These are phyloP conservation scores for Hypoxylon sp. DNA, from an alignment of 2,329 filamentous ascomycete species.

Conservation along the genomic window DNA sequence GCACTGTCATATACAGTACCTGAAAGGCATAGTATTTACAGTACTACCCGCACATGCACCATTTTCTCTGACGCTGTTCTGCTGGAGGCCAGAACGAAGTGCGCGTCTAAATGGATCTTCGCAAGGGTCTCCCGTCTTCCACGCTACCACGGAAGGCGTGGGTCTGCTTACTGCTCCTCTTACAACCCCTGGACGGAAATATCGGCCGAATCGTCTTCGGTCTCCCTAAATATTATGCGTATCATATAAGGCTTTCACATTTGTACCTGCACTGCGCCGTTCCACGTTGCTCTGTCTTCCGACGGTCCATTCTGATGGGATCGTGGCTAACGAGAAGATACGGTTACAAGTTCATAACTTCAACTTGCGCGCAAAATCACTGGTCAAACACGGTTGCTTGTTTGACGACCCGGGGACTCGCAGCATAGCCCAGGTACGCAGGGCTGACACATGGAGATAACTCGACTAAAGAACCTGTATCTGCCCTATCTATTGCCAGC, in stretches of 20 bases:
- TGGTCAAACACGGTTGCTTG: slow-evolving; percentile 25
- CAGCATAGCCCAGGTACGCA: slow-evolving; percentile 26
- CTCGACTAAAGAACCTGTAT: slow-evolving; percentile 12
- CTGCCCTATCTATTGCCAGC: slow-evolving; percentile 20
- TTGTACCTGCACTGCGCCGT: slow-evolving; percentile 20
- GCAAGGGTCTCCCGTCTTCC: slow-evolving; percentile 27
- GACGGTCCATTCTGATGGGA: slow-evolving; percentile 38
- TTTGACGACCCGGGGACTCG: slow-evolving; percentile 32
- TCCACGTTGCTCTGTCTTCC: slow-evolving; percentile 35
- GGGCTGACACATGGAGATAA: slow-evolving; percentile 29
- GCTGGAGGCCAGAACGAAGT: slow-evolving; percentile 5
- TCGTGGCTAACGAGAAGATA: slow-evolving; percentile 28
- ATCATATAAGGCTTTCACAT: slow-evolving; percentile 22
- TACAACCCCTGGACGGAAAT: slow-evolving; percentile 1
- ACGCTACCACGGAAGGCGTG: slow-evolving; percentile 20
- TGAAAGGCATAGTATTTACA: no score
- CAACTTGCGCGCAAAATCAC: slow-evolving; percentile 22
- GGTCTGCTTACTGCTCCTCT: slow-evolving; percentile 14
- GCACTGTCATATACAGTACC: no score
- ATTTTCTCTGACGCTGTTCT: no score
- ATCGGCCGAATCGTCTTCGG: slow-evolving; percentile 27
- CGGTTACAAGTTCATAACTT: slow-evolving; percentile 13
- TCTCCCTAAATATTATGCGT: slow-evolving; percentile 12
- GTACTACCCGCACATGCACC: no score
- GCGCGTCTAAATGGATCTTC: slow-evolving; percentile 32